A percentile compares a stretch with the other conserved stretches of the same genome.
Evolutionary conservation across 305 asterid species (phyloP).

Genomic region (Rubia balearica): DNA sequence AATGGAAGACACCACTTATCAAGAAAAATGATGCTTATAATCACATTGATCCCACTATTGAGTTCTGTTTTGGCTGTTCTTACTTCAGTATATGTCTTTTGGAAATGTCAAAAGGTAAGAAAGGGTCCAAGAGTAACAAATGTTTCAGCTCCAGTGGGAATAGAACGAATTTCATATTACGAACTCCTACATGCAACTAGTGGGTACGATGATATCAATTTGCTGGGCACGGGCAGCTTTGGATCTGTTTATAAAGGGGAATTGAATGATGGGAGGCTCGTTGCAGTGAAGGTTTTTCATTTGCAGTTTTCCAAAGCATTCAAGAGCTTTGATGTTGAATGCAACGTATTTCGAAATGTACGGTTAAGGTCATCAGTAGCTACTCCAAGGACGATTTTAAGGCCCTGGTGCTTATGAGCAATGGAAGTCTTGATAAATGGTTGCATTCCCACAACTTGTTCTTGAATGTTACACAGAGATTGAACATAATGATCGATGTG

Average conservation of each 20-base stretch:
- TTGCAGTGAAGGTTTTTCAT: conserved; percentile 1
- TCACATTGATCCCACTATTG: background rate
- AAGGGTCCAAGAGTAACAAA: conserved; percentile 1
- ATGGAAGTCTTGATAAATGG: conserved; percentile 11
- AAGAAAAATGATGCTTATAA: background rate
- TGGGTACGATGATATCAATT: background rate
- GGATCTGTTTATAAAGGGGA: conserved; percentile 10
- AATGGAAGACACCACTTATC: no score
- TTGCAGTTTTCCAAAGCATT: background rate
- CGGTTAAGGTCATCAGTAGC: conserved; percentile 15
- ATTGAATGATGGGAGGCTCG: background rate
- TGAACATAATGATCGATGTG: conserved; percentile 13
- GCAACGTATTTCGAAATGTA: conserved; percentile 9
- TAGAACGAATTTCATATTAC: conserved; percentile 4
- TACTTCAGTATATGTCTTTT: background rate
- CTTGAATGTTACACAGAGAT: background rate
- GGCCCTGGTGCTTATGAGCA: conserved; percentile 12
- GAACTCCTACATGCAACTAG: conserved; percentile 14
- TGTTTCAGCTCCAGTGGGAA: background rate
- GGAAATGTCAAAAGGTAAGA: background rate
- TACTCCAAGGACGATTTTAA: conserved; percentile 7
- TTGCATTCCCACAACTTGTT: background rate
- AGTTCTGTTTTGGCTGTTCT: background rate
- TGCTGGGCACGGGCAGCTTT: conserved; percentile 13
- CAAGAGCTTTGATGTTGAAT: conserved; percentile 14